phyloP scores from a whole-genome alignment of 2,329 filamentous ascomycete species.

The Verticillium zaregamsianum region DNA sequence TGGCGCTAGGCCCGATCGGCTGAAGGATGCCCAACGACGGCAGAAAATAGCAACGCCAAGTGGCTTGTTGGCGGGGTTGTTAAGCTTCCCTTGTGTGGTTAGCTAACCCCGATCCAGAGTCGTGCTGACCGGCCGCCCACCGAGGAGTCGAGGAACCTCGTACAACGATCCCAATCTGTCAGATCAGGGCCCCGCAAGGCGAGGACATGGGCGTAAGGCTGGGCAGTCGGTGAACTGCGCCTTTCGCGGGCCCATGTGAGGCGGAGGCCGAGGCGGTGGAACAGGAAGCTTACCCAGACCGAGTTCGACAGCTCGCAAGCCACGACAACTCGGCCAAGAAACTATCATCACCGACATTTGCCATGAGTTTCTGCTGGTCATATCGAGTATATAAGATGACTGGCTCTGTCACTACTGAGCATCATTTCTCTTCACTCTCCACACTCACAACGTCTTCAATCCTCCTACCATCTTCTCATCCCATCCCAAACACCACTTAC shows the following conservation, averaged over 20 bases:
- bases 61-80: neutral
- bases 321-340: neutral
- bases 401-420: neutral
- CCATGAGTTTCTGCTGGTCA: neutral
- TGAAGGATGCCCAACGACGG: neutral
- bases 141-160: neutral
- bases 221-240: neutral
- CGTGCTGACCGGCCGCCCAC: neutral
- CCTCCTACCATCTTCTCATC: neutral
- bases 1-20: neutral
- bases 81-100: neutral
- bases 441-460: neutral
- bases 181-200: neutral
- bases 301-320: neutral
- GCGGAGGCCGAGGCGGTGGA: neutral
- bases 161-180: neutral
- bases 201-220: neutral
- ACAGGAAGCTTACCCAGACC: neutral
- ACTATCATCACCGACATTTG: neutral
- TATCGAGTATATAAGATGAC: neutral
- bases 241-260: neutral
- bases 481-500: neutral
- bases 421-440: neutral
- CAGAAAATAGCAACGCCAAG: neutral
- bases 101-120: neutral